Evolutionary conservation across 345 rosid species (phyloP), one percentile per base, ranked within the genome.

Genomic region (Geranium brycei): DNA sequence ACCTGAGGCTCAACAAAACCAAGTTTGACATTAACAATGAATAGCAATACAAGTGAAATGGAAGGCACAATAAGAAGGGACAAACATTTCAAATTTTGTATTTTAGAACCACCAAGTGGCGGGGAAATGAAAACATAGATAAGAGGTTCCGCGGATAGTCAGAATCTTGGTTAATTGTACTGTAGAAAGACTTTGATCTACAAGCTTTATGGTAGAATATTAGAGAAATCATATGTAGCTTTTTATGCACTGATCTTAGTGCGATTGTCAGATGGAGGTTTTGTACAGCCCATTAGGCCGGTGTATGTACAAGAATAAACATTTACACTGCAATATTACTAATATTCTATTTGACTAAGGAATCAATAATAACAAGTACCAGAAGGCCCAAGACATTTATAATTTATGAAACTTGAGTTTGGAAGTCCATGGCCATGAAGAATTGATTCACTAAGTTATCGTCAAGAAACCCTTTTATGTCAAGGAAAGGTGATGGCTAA

Each of bases 1-100:
- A 78, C 87, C 99, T 95, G 78, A 57, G 65, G 32, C 41, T 67
- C 35, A 59, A 60, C 32, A 66, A 69, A 67, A 63, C 41, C 58
- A 64, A 65, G 61, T 61, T 57, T 55, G 19, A 65, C 51, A 61
- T 47, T 47, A 8, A 10, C 53, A 6, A 47, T 13, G 11, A 8
- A 0, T 13, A 47, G 5, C 10, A 13, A 47, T 8, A 47, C 0
- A 47, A 2, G 14, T 47, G 53, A 10, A 47, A 47, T 47, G 15
- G 53, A 47, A 11, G 0, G 53, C 13, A 8, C 14, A 8, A 47
- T 47, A 47, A 47, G 47, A 38, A 17, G 40, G 40, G 23, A 60
- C 41, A 60, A 15, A 60, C 7, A 19, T 13, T 47, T 47, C 10
- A 19, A 60, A 23, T 60, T 16, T 5, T 13, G 40, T 8, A 60